These are phyloP conservation scores for Fistulinella prunicolor DNA, from an alignment of 768 basidiomycete genomes.

Conservation along the genomic window DNA sequence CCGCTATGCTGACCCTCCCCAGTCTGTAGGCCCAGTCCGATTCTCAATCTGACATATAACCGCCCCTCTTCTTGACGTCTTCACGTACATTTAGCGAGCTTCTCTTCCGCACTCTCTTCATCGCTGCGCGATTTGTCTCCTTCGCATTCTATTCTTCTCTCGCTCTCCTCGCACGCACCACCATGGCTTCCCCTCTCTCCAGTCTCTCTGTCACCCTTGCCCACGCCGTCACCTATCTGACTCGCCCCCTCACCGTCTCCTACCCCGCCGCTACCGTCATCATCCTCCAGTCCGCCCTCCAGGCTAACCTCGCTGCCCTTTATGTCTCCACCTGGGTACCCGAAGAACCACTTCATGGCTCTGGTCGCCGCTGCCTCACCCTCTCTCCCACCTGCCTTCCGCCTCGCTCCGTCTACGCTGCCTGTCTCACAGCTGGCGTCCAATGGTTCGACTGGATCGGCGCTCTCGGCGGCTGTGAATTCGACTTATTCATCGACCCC, in stretches of 20 bases:
- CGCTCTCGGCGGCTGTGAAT: slow-evolving; percentile 63
- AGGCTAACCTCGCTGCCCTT: slow-evolving; percentile 68
- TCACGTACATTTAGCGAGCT: slow-evolving; percentile 26
- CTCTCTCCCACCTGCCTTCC: slow-evolving; percentile 68
- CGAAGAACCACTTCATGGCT: slow-evolving; percentile 61
- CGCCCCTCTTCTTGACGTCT: slow-evolving; percentile 21
- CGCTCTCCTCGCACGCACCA: slow-evolving; percentile 6
- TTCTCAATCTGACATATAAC: slow-evolving; percentile 28
- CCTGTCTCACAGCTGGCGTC: slow-evolving; percentile 65
- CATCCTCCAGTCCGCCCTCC: slow-evolving; percentile 68
- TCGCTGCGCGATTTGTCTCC: slow-evolving; percentile 32
- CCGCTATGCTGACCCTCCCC: slow-evolving; percentile 7
- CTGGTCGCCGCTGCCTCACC: slow-evolving; percentile 70
- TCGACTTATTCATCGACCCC: slow-evolving; percentile 81
- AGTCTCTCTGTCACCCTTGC: slow-evolving; percentile 66
- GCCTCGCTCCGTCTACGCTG: slow-evolving; percentile 66
- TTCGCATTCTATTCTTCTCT: slow-evolving; percentile 22
- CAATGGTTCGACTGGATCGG: slow-evolving; percentile 83
- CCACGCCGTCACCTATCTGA: slow-evolving; percentile 73
- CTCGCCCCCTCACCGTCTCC: slow-evolving; percentile 54
- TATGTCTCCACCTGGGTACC: slow-evolving; percentile 67
- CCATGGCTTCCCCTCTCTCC: slow-evolving; percentile 38
- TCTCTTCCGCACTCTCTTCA: slow-evolving; percentile 22
- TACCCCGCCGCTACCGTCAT: slow-evolving; percentile 62
- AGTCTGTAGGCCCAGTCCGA: slow-evolving; percentile 31